These are phyloP conservation scores for Paramecium biaurelia DNA, from an alignment of 73 alveolate species.

Conservation along the genomic window DNA sequence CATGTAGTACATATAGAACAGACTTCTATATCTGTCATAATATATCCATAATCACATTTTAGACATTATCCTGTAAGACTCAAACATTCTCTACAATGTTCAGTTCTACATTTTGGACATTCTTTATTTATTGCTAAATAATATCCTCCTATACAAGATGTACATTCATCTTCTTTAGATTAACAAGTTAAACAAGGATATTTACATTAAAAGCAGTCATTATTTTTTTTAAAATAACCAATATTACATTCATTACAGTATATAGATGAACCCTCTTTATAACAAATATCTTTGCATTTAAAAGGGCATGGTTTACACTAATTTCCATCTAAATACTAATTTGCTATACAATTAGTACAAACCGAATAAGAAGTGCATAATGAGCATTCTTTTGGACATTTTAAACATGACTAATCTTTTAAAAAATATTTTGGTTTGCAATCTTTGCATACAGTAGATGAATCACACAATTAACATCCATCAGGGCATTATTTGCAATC, in stretches of 20 bases:
- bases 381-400: not conserved
- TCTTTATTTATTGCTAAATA: not conserved
- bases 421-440: not conserved
- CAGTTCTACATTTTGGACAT: conserved; percentile 15
- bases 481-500: not conserved
- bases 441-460: not conserved
- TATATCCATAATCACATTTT: not conserved
- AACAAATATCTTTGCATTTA: not conserved
- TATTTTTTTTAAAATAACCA: not conserved
- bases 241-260: not conserved
- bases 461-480: not conserved
- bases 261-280: not conserved
- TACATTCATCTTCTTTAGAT: not conserved
- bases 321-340: not conserved
- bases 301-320: not conserved
- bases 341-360: not conserved
- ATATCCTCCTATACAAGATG: conserved; percentile 17
- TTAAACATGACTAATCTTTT: not conserved
- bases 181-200: not conserved
- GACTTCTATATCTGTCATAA: not conserved
- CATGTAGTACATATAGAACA: not conserved
- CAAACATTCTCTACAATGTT: not conserved
- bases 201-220: not conserved
- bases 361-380: not conserved
- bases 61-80: not conserved